Conservation (phyloP, 352 stramenopile genomes). For the Blastocystis sp. region DNA sequence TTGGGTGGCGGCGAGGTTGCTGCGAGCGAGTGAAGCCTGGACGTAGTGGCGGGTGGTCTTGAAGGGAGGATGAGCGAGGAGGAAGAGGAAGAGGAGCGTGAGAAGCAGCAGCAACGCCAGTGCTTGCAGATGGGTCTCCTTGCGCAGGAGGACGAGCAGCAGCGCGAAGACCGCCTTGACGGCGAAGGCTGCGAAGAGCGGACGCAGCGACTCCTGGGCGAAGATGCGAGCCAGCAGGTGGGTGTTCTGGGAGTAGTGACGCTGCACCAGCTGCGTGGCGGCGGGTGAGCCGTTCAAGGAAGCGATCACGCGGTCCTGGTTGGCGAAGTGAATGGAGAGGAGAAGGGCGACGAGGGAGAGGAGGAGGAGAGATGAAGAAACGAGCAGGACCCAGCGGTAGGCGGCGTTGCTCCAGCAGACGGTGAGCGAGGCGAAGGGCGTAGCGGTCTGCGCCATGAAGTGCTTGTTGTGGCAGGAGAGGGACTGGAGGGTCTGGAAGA, state of each 20-base stretch:
- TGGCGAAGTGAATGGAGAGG: not conserved
- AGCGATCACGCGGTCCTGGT: not conserved
- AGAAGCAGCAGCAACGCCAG: not conserved
- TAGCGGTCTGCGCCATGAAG: not conserved
- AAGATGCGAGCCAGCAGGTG: not conserved
- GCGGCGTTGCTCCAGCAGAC: not conserved
- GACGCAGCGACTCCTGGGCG: not conserved
- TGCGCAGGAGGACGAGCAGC: conserved; percentile 9
- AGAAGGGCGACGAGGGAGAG: not conserved
- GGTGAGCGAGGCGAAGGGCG: not conserved
- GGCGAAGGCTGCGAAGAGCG: not conserved
- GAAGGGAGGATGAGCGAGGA: conserved; percentile 1
- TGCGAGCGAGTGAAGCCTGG: not conserved
- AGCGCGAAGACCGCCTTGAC: conserved; percentile 1
- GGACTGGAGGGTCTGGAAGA: conserved; percentile 31
- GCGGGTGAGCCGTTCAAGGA: not conserved
- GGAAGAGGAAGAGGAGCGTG: not conserved
- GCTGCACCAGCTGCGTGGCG: not conserved
- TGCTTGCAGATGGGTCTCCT: conserved; percentile 25
- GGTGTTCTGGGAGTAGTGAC: not conserved
- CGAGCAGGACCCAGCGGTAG: conserved; percentile 5
- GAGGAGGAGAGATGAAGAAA: not conserved
- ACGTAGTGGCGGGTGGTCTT: not conserved
- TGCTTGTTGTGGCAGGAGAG: conserved; percentile 56
- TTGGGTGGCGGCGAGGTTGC: not conserved